Conservation (phyloP, 345 rosid genomes). For the Sonneratia caseolaris region DNA sequence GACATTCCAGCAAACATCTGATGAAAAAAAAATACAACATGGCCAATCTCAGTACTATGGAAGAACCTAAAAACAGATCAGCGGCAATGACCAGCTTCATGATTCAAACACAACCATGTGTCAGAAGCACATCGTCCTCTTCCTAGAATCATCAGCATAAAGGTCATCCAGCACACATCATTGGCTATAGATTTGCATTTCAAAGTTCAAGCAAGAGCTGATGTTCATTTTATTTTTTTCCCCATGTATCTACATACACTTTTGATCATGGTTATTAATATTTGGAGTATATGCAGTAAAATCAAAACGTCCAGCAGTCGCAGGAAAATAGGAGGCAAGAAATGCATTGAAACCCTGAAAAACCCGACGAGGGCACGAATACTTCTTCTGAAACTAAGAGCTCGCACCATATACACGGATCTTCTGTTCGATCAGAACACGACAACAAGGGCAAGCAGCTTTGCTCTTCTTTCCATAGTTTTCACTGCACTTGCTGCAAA, state of each 20-base stretch:
- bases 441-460: constrained; percentile 22
- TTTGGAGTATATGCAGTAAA: background rate
- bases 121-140: background rate
- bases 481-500: constrained; percentile 20
- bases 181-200: background rate
- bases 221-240: background rate
- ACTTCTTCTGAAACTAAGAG: constrained; percentile 8
- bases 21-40: background rate
- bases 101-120: background rate
- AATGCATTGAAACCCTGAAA: background rate
- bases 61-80: background rate
- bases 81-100: background rate
- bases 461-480: constrained; percentile 15
- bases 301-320: background rate
- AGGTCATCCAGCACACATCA: background rate
- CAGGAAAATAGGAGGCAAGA: background rate
- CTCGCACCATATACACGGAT: constrained; percentile 19
- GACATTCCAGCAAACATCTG: background rate
- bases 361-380: background rate
- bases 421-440: constrained; percentile 13
- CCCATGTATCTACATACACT: constrained; percentile 3
- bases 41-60: background rate
- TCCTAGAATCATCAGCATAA: background rate
- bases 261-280: background rate
- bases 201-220: background rate